Evolutionary conservation across 257 asterid species (phyloP), one percentile per base, ranked within the genome.

Genomic region (Henckelia pumila): DNA sequence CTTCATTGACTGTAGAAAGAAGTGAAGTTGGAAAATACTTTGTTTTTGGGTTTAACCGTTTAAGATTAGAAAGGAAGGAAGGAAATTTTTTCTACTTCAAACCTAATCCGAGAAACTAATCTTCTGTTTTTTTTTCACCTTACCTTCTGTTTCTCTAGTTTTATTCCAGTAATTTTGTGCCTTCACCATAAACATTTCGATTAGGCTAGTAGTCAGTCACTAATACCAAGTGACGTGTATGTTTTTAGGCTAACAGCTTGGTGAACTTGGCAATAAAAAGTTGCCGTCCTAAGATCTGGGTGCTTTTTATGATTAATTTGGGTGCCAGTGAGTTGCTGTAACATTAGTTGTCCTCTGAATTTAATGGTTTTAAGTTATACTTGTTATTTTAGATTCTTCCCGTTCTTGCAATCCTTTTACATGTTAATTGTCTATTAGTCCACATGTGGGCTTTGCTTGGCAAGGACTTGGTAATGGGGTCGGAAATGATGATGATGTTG

Each of bases 401-500:
- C 1, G 21, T 47, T 47, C 20, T 47, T 47, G 55, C 17, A 17
- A 60, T 16, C 47, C 25, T 56, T 58, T 28, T 74, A 16, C 40
- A 6, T 53, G 44, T 44, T 25, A 16, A 47, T 29, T 47, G 16
- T 11, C 33, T 66, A 24, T 50, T 17, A 28, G 7, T 21, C 28
- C 10, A 53, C 20, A 21, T 35, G 26, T 37, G n/a, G 40, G 20
- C 16, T 60, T 35, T 24, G 69, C 56, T 66, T 52, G 23, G 57
- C 55, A 4, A 47, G n/a, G 53, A 23, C 20, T 8, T 17, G 40
- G 37, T 56, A 25, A 29, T 6, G 9, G n/a, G 10, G 22, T 61
- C 14, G 70, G 77, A 7, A 44, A 59, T 29, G 61, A 17, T 29
- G 61, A 17, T 73, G 56, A 25, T 65, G 5, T 24, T 30, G 56